Base-by-base conservation (phyloP, 2,329 filamentous ascomycete genomes). In the Apiospora arundinis region DNA sequence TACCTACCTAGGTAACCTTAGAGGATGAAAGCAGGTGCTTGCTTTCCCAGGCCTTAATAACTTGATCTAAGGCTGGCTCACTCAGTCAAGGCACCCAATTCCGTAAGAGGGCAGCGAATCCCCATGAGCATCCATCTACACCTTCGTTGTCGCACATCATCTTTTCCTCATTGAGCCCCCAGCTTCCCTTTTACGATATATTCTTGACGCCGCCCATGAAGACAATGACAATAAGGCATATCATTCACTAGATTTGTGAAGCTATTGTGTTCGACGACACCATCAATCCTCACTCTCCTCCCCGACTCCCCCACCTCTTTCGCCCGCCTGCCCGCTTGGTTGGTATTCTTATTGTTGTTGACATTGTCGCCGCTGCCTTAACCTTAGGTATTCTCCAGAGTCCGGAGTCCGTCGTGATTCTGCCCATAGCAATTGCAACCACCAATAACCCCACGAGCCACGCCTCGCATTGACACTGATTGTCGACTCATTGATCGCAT, bases 221-320 rank as follows among this genome's bases (percentile, higher is more conserved):
- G 65, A 67, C 65, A 67, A 67, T 67, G 65, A 44, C 65, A 40
- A 63, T 28, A 40, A 63, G 56, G 56, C 56, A 40, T 40, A 40
- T n/a, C 56, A n/a, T 23, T 40, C 56, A 63, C 56, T 63, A 63
- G 56, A 63, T 23, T 40, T 32, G 56, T 40, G 56, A 63, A 63
- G 28, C 32, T 63, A 32, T 14, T n/a, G 56, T 63, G 56, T 63
- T 23, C n/a, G 56, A 28, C 56, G 56, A 63, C 56, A 63, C 56
- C 37, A 5, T 67, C 65, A 46, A 28, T 67, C 40, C 40, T 45
- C 65, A 25, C 44, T 46, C 40, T 66, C 60, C 14, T n/a, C 32
- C 60, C 60, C 60, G 18, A 21, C 63, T 18, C 9, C 9, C 63
- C 32, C 40, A 18, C 60, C 18, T 42, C 18, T 21, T 32, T 32